A percentile compares a stretch with the other conserved stretches of the same genome.
Evolutionary conservation across 2,329 filamentous ascomycete genomes (phyloP).

Genomic region (Penicillium hesseltinei): DNA sequence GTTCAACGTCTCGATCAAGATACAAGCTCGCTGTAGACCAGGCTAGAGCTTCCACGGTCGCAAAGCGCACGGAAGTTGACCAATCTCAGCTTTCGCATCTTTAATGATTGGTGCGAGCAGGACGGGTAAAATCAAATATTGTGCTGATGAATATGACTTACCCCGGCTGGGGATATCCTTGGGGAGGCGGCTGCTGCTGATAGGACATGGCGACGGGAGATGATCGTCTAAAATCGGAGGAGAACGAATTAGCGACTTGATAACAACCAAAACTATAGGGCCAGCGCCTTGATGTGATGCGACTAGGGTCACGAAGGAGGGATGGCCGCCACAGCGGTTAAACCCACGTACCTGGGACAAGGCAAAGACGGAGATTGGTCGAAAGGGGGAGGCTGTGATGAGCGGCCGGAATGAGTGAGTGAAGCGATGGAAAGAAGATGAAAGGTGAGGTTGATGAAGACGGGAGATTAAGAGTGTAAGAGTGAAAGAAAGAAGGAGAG

Average conservation of each 20-base stretch:
- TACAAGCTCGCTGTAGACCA: not conserved
- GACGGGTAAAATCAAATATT: no score
- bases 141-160: no score
- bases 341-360: slow-evolving; percentile 6
- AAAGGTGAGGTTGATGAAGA: not conserved
- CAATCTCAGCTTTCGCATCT: no score
- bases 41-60: not conserved
- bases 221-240: not conserved
- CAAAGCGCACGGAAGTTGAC: not conserved
- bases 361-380: slow-evolving; percentile 1
- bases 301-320: not conserved
- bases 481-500: slow-evolving; percentile 6
- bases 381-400: not conserved
- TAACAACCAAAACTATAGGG: slow-evolving; percentile 1
- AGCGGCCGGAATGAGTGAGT: slow-evolving; percentile 2
- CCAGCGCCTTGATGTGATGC: not conserved
- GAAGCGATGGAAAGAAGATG: not conserved
- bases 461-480: not conserved
- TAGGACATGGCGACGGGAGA: slow-evolving; percentile 37
- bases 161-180: slow-evolving; percentile 10
- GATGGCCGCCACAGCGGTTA: slow-evolving; percentile 1
- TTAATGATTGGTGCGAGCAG: no score
- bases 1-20: not conserved
- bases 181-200: slow-evolving; percentile 45
- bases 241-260: slow-evolving; percentile 9